Evolutionary conservation across 352 stramenopile genomes (phyloP).

Genomic region (Phytophthora sp.): DNA sequence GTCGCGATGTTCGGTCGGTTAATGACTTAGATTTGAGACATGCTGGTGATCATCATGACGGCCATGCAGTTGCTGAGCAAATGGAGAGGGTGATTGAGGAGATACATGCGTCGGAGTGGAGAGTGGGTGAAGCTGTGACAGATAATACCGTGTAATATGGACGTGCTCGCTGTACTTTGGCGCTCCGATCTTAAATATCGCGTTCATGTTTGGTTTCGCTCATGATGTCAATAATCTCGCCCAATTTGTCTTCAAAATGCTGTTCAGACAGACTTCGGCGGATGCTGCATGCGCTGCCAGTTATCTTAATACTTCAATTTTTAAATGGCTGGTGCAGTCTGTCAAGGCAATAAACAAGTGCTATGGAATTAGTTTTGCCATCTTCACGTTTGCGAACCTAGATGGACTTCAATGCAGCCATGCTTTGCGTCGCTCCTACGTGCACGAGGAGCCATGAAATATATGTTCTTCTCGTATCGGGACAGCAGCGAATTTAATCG

Average conservation of each 20-base stretch:
- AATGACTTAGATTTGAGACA: conserved; percentile 8
- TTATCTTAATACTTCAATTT: too few relatives aligned
- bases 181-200: conserved; percentile 14
- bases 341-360: conserved; percentile 12
- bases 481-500: conserved; percentile 7
- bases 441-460: conserved; percentile 7
- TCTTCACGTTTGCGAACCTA: conserved; percentile 17
- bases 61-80: conserved; percentile 13
- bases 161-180: conserved; percentile 18
- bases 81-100: conserved; percentile 13
- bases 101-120: conserved; percentile 13
- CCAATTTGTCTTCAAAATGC: conserved; percentile 16
- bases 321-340: too few relatives aligned
- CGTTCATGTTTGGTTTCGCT: conserved; percentile 22
- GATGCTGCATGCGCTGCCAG: too few relatives aligned
- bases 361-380: conserved; percentile 10
- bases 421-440: conserved; percentile 17
- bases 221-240: conserved; percentile 32
- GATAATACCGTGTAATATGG: conserved; percentile 22
- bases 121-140: conserved; percentile 9
- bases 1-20: conserved; percentile 1
- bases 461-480: conserved; percentile 11
- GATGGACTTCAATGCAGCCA: conserved; percentile 20
- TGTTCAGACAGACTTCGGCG: too few relatives aligned
- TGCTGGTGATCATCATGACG: conserved; percentile 13